Base-by-base conservation (phyloP, 2,329 filamentous ascomycete genomes). In the Aureobasidium leucospermi region DNA sequence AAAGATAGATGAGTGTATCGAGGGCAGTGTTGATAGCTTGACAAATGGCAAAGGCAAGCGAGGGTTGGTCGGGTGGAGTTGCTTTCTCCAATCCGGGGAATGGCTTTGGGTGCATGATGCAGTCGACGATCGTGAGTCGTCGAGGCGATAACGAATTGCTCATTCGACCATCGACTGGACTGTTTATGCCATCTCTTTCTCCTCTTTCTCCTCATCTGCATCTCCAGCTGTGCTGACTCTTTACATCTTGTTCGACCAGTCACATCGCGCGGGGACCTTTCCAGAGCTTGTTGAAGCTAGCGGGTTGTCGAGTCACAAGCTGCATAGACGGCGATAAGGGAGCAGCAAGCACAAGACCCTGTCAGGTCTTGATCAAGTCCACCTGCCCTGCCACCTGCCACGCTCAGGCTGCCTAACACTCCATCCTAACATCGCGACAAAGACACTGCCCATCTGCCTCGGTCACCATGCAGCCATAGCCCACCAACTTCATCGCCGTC, bases 301-400 rank as follows among this genome's bases (percentile, higher is more conserved):
- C 41, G 52, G 29, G 13, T 36, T 38, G 55, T 58, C 55, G 55
- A 58, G 55, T 58, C 55, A 58, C 55, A 58, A 58, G 55, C 55
- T 58, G 42, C 55, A 56, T 56, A 36, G 13, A 45, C 52, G 41
- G 41, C 41, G 55, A 58, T 48, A 58, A 58, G 55, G 39, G 23
- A 38, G 29, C 19, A 5, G 2, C 39, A 45, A 3, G 32, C 55
- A 58, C 32, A 57, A 36, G 41, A 55, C 51, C 10, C 31, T 11
- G 31, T 45, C 52, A 45, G 6, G 41, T 38, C 23, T 28, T 8
- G 7, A 7, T 13, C 34, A 2, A 36, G 34, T 23, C 23, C 23
- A 23, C 23, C 23, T 23, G 23, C 23, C 23, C 23, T 23, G 23
- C 23, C 23, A 23, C 23, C 23, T 23, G 23, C 23, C 16, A 4